Evolutionary conservation across 2,329 filamentous ascomycete genomes (phyloP), one percentile per base, ranked within the genome.

Genomic region (Sarocladium kiliense): DNA sequence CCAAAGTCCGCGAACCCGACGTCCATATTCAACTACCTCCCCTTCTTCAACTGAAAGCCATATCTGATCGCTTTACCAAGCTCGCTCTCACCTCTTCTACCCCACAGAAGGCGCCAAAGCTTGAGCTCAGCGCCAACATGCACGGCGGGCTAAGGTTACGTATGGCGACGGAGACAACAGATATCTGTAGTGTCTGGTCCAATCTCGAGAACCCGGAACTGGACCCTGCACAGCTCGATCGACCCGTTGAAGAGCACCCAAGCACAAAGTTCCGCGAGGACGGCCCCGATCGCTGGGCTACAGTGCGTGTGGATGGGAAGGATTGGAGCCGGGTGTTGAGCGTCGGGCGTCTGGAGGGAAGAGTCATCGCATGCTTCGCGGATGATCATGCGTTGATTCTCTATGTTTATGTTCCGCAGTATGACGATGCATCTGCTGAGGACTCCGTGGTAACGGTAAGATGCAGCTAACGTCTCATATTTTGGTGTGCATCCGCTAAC

Each of bases 311-410:
- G 23, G 94, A 97, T 71, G 94, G 91, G 32, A 88, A 85, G 68
- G 94, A 99, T 68, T 97, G 94, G 93, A 91, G 91, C 30, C 85
- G 84, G 61, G 93, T 97, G n/a, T 77, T 99, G 61, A 95, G 91
- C 68, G 92, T 97, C 12, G 93, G 93, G 1, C 79, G 92, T 53
- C 74, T 97, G 27, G 93, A 94, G 62, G 93, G 91, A 1, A 81
- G 91, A 61, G 93, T 97, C 53, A 94, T 97, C 75, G 94, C 92
- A 56, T 97, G 92, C 67, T 91, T 95, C 69, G 85, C 85, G 37
- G 79, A 94, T 64, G 87, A 89, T 54, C 86, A 91, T 67, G 89
- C 89, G 2, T 69, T 95, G 59, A 90, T 94, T 39, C 74, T 94
- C 25, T 94, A 94, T 65, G 90, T 94, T 2, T 94, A 91, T 63